Evolutionary conservation across 768 basidiomycete genomes (phyloP).

Genomic region (Leccinum incarnatum): DNA sequence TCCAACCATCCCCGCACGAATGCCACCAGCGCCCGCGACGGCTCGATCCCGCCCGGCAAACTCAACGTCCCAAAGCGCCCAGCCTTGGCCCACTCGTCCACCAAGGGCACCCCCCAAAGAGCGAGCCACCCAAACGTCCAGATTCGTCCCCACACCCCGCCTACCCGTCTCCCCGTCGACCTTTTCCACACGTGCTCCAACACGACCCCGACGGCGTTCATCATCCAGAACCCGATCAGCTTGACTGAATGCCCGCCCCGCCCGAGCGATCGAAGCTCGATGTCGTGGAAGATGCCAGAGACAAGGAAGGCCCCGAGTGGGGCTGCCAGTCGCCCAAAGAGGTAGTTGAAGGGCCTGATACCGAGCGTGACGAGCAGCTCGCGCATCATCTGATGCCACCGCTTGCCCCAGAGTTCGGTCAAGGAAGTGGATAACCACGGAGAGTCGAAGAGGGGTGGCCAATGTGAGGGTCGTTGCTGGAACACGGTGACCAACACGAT

Average conservation of each 20-base stretch:
- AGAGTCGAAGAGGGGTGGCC: constrained; percentile 59
- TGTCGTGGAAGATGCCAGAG: constrained; percentile 57
- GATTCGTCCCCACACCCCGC: constrained; percentile 44
- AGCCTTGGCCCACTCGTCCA: constrained; percentile 35
- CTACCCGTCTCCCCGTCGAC: constrained; percentile 40
- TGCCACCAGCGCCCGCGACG: constrained; percentile 29
- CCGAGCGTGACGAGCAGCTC: constrained; percentile 52
- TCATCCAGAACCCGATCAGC: constrained; percentile 51
- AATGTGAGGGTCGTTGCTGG: constrained; percentile 46
- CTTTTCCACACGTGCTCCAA: constrained; percentile 47
- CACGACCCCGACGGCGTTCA: constrained; percentile 52
- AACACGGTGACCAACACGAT: constrained; percentile 47
- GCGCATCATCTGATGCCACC: constrained; percentile 70
- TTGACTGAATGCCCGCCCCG: constrained; percentile 41
- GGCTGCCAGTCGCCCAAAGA: constrained; percentile 50
- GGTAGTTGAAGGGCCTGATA: constrained; percentile 37
- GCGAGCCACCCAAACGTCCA: constrained; percentile 53
- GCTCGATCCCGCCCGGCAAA: constrained; percentile 15
- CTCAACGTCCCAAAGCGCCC: constrained; percentile 13
- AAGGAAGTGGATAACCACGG: constrained; percentile 61
- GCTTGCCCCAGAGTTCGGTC: constrained; percentile 56
- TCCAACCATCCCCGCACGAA: neutral
- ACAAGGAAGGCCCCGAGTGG: constrained; percentile 56
- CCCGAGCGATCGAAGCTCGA: constrained; percentile 55
- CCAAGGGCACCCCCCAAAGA: constrained; percentile 44